Conservation (phyloP, 805 yeast species). For the Myxozyma monticola region DNA sequence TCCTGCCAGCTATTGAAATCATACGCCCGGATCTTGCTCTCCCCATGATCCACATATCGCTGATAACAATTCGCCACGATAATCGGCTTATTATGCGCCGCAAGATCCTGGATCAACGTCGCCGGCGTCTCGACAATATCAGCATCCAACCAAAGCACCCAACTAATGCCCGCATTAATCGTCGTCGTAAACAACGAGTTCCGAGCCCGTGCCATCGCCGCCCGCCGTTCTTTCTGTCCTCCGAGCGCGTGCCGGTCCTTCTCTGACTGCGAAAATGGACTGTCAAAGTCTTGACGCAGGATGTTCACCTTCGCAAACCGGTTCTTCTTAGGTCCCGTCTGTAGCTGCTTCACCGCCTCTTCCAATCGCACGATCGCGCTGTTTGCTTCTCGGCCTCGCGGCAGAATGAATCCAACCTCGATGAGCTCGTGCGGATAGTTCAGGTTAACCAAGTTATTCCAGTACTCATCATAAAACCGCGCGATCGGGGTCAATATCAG, state of each 20-base stretch:
- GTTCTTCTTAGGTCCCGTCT: conserved; percentile 61
- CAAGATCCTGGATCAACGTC: conserved; percentile 81
- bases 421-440: conserved; percentile 81
- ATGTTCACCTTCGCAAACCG: conserved; percentile 83
- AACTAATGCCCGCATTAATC: conserved; percentile 81
- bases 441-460: conserved; percentile 76
- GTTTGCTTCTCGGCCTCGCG: conserved; percentile 81
- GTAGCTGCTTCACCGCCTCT: conserved; percentile 69
- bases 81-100: conserved; percentile 80
- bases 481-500: conserved; percentile 89
- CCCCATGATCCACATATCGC: conserved; percentile 62
- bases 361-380: conserved; percentile 70
- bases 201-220: conserved; percentile 91
- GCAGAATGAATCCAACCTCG: conserved; percentile 89
- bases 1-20: conserved; percentile 91
- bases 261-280: conserved; percentile 72
- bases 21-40: conserved; percentile 74
- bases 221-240: conserved; percentile 85
- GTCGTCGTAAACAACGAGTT: conserved; percentile 89
- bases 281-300: conserved; percentile 80
- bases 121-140: conserved; percentile 89
- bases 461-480: conserved; percentile 77
- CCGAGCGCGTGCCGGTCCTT: conserved; percentile 73
- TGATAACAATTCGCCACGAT: conserved; percentile 93
- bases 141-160: conserved; percentile 97